phyloP scores from a whole-genome alignment of 1,284 basidiomycete species.

The Ustilago cynodontis region DNA sequence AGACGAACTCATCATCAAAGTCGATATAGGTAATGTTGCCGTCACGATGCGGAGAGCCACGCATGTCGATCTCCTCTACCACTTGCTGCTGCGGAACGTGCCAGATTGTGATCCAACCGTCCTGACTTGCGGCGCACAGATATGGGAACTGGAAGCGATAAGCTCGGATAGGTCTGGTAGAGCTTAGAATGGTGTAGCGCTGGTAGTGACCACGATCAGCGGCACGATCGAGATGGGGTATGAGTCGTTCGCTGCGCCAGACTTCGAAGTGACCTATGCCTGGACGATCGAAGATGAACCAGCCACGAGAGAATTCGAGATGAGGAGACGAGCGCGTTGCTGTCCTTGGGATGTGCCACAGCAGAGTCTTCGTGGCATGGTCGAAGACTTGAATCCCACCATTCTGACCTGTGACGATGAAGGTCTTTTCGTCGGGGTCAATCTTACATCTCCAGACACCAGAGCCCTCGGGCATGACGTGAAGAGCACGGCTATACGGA shows the following conservation, averaged over 20 bases:
- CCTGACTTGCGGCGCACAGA: constrained; percentile 48
- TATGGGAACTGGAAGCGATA: constrained; percentile 61
- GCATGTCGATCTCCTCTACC: constrained; percentile 41
- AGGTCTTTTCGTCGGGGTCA: constrained; percentile 54
- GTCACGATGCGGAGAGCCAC: constrained; percentile 30
- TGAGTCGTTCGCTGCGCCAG: constrained; percentile 55
- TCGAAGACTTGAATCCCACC: constrained; percentile 46
- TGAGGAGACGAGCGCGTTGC: constrained; percentile 51
- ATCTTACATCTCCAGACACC: constrained; percentile 62
- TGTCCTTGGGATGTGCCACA: constrained; percentile 48
- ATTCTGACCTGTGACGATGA: constrained; percentile 46
- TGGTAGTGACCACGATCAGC: constrained; percentile 55
- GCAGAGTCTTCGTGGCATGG: constrained; percentile 28
- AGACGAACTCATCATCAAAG: constrained; percentile 62
- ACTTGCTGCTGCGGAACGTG: constrained; percentile 44
- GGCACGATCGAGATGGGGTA: constrained; percentile 36
- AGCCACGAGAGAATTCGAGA: constrained; percentile 60
- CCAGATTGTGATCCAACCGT: constrained; percentile 45
- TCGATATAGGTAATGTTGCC: constrained; percentile 64
- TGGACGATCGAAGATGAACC: constrained; percentile 58
- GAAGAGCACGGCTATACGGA: constrained; percentile 13
- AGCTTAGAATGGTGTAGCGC: constrained; percentile 36
- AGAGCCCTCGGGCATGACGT: constrained; percentile 9
- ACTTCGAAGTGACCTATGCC: constrained; percentile 58
- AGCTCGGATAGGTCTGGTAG: constrained; percentile 41